phyloP scores from a whole-genome alignment of 352 stramenopile species.

The Pythium volutum region DNA sequence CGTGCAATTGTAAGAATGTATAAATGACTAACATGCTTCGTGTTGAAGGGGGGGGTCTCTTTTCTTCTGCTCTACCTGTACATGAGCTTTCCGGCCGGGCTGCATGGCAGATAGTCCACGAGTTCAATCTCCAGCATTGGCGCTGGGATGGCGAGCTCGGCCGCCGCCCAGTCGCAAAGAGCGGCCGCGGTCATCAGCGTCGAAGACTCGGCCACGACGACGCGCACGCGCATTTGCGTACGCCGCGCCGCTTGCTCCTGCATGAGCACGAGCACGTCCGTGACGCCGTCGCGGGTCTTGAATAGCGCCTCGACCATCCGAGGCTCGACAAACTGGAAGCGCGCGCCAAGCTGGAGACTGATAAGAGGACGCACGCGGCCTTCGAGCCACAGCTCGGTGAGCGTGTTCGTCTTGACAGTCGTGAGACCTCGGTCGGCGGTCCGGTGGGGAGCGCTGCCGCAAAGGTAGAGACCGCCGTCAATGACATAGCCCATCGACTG shows the following conservation, averaged over 20 bases:
- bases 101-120: constrained; percentile 69
- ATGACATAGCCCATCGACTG: constrained; percentile 75
- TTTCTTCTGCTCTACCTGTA: constrained; percentile 44
- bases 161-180: constrained; percentile 18
- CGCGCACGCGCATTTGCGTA: constrained; percentile 15
- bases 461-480: constrained; percentile 41
- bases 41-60: neutral
- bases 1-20: constrained; percentile 54
- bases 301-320: constrained; percentile 19
- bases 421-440: constrained; percentile 58
- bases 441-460: constrained; percentile 35
- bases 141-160: constrained; percentile 39
- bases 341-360: constrained; percentile 15
- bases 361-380: constrained; percentile 50
- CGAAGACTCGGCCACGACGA: constrained; percentile 7
- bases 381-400: constrained; percentile 62
- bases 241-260: constrained; percentile 13
- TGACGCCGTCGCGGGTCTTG: constrained; percentile 12
- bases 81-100: constrained; percentile 80
- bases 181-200: constrained; percentile 4
- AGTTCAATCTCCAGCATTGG: constrained; percentile 47
- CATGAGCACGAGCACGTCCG: constrained; percentile 29
- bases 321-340: constrained; percentile 10
- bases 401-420: constrained; percentile 12
- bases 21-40: constrained; percentile 1